A percentile compares a stretch with the other conserved stretches of the same genome.
Evolutionary conservation across 495 filamentous ascomycete genomes (phyloP).

Genomic region (Xylaria scruposa): DNA sequence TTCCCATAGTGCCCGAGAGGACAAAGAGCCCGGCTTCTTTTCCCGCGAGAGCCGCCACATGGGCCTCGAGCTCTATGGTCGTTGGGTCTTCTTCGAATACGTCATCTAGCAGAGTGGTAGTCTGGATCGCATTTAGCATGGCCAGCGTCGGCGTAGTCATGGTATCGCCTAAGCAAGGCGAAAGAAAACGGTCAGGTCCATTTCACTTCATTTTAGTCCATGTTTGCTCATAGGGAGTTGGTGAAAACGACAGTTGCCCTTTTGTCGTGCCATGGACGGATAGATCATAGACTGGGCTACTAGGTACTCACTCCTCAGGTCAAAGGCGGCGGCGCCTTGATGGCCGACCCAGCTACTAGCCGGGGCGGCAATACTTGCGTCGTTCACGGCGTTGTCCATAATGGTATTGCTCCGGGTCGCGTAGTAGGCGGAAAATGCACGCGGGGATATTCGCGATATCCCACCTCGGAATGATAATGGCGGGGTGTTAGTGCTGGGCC

Average conservation of each 20-base stretch:
- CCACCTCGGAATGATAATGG: not conserved
- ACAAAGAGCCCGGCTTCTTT: slow-evolving; percentile 80
- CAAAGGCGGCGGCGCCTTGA: slow-evolving; percentile 48
- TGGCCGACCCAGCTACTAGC: slow-evolving; percentile 48
- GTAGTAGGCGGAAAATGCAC: not conserved
- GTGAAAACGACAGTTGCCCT: not conserved
- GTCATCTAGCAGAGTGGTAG: slow-evolving; percentile 74
- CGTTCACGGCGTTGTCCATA: slow-evolving; percentile 9
- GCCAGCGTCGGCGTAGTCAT: slow-evolving; percentile 82
- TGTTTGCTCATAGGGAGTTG: not conserved
- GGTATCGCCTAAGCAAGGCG: slow-evolving; percentile 66
- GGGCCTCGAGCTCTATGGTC: slow-evolving; percentile 72
- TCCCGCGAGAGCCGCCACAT: slow-evolving; percentile 71
- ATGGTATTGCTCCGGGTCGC: not conserved
- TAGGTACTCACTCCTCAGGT: slow-evolving; percentile 51
- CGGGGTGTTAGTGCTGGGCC: slow-evolving; percentile 11
- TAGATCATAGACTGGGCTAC: not conserved
- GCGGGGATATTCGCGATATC: not conserved
- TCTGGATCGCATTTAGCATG: slow-evolving; percentile 74
- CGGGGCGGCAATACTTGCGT: slow-evolving; percentile 14
- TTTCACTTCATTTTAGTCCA: not conserved
- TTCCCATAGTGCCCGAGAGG: slow-evolving; percentile 90
- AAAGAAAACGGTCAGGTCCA: not conserved
- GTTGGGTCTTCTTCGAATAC: slow-evolving; percentile 84
- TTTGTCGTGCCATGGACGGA: not conserved